Conservation (phyloP, 805 yeast species). For the Tetrapisispora taiwanensis region DNA sequence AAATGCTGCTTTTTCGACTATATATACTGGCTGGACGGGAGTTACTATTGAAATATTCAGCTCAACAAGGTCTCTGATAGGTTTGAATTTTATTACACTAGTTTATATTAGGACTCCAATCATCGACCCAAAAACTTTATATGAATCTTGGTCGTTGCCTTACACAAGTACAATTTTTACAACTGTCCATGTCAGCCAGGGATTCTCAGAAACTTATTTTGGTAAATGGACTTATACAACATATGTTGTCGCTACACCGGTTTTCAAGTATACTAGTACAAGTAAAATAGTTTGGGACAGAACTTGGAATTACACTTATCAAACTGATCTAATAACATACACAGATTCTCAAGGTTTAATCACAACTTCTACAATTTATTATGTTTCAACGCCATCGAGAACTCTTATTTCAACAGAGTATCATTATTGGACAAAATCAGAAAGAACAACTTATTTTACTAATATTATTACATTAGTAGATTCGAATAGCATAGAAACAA, state of each 20-base stretch:
- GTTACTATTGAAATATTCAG: background rate
- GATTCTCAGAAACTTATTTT: background rate
- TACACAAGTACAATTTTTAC: background rate
- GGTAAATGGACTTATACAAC: background rate
- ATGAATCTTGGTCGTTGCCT: background rate
- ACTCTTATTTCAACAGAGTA: background rate
- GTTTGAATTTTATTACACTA: background rate
- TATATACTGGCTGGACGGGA: background rate
- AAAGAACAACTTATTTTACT: background rate
- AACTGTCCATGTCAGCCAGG: background rate
- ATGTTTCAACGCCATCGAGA: background rate
- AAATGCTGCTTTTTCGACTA: background rate
- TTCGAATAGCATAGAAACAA: background rate
- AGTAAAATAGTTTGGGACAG: background rate
- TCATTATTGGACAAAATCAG: background rate
- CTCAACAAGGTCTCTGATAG: background rate
- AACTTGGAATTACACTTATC: background rate
- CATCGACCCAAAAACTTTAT: background rate
- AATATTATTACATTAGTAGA: background rate
- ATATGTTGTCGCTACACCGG: background rate
- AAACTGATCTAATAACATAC: background rate
- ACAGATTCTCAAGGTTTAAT: background rate
- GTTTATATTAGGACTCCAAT: background rate
- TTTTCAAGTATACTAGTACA: background rate
- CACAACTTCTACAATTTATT: background rate